Conservation (phyloP, 108 stramenopile genomes). For the Cyclotella choctawhatcheeana region DNA sequence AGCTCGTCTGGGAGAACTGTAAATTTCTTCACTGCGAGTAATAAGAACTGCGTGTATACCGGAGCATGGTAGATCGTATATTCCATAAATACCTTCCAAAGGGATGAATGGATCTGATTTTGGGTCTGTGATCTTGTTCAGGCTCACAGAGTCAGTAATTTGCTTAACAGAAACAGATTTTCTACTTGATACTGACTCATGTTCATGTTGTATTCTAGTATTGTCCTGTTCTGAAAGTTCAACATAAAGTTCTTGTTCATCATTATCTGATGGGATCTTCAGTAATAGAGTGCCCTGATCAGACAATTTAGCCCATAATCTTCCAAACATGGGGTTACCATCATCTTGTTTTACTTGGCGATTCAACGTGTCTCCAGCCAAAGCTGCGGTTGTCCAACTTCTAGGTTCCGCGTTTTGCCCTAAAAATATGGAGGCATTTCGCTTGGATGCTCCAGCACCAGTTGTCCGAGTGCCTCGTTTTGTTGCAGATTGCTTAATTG, state of each 20-base stretch:
- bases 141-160: neutral
- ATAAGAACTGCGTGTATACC: conserved; percentile 72
- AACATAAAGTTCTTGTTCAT: conserved; percentile 8
- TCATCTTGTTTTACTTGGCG: conserved; percentile 2
- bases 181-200: neutral
- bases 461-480: conserved; percentile 37
- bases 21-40: conserved; percentile 59
- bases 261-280: conserved; percentile 4
- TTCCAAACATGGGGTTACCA: conserved; percentile 34
- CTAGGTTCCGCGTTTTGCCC: neutral
- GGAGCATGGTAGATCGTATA: conserved; percentile 68
- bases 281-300: conserved; percentile 25
- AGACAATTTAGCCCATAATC: conserved; percentile 19
- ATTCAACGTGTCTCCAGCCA: conserved; percentile 27
- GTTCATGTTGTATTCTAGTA: neutral
- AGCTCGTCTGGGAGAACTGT: conserved; percentile 67
- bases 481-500: neutral
- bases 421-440: conserved; percentile 36
- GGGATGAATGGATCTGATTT: conserved; percentile 27
- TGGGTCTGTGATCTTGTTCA: neutral
- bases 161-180: neutral
- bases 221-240: conserved; percentile 9
- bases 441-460: conserved; percentile 41
- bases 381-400: conserved; percentile 25
- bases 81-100: conserved; percentile 83